Evolutionary conservation across 768 basidiomycete genomes (phyloP), one percentile per base, ranked within the genome.

Genomic region (Mycena vulgaris): DNA sequence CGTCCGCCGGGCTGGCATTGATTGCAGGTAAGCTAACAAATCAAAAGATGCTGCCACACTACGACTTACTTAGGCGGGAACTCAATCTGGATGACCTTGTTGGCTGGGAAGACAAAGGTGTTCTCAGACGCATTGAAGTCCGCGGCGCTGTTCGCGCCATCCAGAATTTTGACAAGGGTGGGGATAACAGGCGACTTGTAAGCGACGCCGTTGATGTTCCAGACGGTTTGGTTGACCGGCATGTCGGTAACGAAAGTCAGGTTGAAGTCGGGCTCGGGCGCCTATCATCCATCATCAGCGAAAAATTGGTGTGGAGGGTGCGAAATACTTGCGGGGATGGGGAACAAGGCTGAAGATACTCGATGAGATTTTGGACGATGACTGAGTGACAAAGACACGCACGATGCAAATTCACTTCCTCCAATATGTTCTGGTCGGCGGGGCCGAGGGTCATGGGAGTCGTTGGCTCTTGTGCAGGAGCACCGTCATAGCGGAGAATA

Each of bases 71-170:
- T 49, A 25, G 25, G 10, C 17, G 47, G 47, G 27, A 51, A 30
- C 6, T 4, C 76, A 76, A 86, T 78, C n/a, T 87, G 84, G 60
- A 87, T 78, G 28, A 79, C 75, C 49, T 81, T 75, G 70, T 85
- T 81, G 23, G 56, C 33, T 0, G 84, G 84, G n/a, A 87, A 72
- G 35, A 81, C 66, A 70, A 84, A 86, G 9, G 85, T 82, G 55
- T 84, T 79, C 48, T 83, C 83, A 8, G 80, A 77, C 9, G 73
- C 48, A 33, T 79, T 77, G 64, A 85, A 78, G 49, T 82, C 79
- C 7, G 75, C 69, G 2, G 79, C 66, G 8, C 28, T 55, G 27
- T 69, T 73, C 5, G 78, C 80, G 31, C 84, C 84, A 31, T 80
- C 77, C 8, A 85, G 69, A 59, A 83, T 79, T 57, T 80, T 78